Percentiles rank a stretch among this genome's conserved stretches.
Conservation (phyloP, 306 rosid species). For the Mimosa bimucronata region DNA sequence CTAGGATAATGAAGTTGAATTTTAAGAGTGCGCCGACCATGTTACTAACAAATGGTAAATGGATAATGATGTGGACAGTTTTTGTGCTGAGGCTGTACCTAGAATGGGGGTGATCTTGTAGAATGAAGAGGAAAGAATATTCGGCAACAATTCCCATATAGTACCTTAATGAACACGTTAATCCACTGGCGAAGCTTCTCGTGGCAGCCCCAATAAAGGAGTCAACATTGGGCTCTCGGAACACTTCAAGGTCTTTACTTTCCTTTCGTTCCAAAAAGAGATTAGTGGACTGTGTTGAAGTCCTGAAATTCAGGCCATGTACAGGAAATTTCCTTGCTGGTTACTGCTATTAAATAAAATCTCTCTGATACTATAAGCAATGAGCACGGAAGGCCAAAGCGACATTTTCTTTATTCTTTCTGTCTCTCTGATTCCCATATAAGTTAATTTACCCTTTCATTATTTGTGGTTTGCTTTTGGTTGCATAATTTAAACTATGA, state of each 20-base stretch:
- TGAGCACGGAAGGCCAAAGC: constrained; percentile 32
- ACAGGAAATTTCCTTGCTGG: background rate
- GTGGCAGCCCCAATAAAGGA: background rate
- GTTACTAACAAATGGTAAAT: background rate
- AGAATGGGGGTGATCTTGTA: background rate
- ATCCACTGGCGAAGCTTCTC: background rate
- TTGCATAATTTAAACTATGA: background rate
- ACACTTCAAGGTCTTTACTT: background rate
- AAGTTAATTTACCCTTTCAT: background rate
- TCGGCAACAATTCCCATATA: background rate
- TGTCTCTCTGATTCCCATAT: background rate
- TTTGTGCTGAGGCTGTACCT: background rate
- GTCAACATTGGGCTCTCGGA: background rate
- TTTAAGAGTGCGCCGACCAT: constrained; percentile 44
- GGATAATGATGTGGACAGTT: constrained; percentile 15
- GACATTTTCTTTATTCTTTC: constrained; percentile 16
- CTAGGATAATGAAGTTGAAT: constrained; percentile 41
- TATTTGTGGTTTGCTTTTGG: background rate
- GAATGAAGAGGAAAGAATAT: constrained; percentile 17
- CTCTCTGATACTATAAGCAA: constrained; percentile 8
- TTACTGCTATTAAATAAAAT: background rate
- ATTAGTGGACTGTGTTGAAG: background rate
- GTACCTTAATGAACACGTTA: background rate
- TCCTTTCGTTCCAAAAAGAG: background rate
- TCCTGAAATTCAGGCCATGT: constrained; percentile 6